Evolutionary conservation across 768 basidiomycete species (phyloP).

Genomic region (Grammothele lineata): DNA sequence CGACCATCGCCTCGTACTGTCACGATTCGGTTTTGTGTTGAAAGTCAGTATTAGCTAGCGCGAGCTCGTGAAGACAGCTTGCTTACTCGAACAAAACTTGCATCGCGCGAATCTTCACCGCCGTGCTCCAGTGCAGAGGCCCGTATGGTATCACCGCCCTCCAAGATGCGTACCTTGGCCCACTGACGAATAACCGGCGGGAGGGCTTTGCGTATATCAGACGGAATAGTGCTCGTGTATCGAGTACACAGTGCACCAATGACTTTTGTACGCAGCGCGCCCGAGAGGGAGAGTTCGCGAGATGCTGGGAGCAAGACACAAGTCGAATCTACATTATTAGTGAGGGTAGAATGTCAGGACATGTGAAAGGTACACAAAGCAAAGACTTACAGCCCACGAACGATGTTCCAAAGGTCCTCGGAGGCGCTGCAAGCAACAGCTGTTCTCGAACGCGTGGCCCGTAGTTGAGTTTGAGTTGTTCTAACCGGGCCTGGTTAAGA

Average conservation of each 20-base stretch:
- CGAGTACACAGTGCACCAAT: neutral
- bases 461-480: too few species aligned
- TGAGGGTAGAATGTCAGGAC: too few species aligned
- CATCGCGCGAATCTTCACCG: conserved; percentile 25
- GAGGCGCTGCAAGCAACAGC: too few species aligned
- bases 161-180: conserved; percentile 23
- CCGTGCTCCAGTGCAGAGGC: conserved; percentile 13
- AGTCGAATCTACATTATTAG: too few species aligned
- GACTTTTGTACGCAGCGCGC: neutral
- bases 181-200: conserved; percentile 17
- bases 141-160: conserved; percentile 28
- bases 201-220: neutral
- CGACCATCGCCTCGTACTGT: neutral
- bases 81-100: conserved; percentile 32
- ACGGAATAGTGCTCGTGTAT: neutral
- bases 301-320: neutral
- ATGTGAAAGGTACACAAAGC: too few species aligned
- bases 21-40: too few species aligned
- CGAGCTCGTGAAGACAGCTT: too few species aligned
- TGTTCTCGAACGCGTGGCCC: too few species aligned
- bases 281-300: neutral
- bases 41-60: too few species aligned
- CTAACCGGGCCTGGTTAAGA: too few species aligned
- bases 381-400: too few species aligned
- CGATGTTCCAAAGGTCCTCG: too few species aligned